Conservation (phyloP, 78 protist genomes). For the Dictyostelium intermedium region DNA sequence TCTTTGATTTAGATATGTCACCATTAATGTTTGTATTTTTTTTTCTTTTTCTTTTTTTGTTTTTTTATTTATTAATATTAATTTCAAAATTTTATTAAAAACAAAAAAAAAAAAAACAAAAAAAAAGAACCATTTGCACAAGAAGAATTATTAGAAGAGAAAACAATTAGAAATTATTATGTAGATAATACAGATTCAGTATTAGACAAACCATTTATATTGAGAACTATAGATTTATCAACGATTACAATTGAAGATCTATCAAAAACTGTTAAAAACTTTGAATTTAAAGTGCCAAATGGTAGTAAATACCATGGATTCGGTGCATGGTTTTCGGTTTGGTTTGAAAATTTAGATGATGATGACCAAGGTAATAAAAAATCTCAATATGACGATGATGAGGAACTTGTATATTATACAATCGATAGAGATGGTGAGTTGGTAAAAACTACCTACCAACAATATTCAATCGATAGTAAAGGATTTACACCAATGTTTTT, state of each 20-base stretch:
- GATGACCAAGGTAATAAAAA: neutral
- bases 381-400: neutral
- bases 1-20: slow-evolving; percentile 70
- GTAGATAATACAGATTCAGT: slow-evolving; percentile 4
- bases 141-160: slow-evolving; percentile 11
- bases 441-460: neutral
- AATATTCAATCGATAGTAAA: neutral
- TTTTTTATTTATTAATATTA: no score
- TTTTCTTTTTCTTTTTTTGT: neutral
- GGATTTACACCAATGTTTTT: slow-evolving; percentile 6
- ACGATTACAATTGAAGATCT: slow-evolving; percentile 35
- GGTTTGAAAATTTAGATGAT: slow-evolving; percentile 35
- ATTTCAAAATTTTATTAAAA: no score
- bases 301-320: slow-evolving; percentile 50
- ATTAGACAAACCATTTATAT: slow-evolving; percentile 23
- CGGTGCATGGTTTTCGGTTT: slow-evolving; percentile 60
- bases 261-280: slow-evolving; percentile 30
- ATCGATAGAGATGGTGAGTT: slow-evolving; percentile 27
- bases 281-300: slow-evolving; percentile 33
- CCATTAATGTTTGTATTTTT: slow-evolving; percentile 40
- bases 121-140: slow-evolving; percentile 38
- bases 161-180: slow-evolving; percentile 68
- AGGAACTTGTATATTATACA: neutral
- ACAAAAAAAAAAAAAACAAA: no score
- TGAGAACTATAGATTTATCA: slow-evolving; percentile 35